Base-by-base conservation (phyloP, 371 early-diverging fungal species). In the Apophysomyces trapeziformis region DNA sequence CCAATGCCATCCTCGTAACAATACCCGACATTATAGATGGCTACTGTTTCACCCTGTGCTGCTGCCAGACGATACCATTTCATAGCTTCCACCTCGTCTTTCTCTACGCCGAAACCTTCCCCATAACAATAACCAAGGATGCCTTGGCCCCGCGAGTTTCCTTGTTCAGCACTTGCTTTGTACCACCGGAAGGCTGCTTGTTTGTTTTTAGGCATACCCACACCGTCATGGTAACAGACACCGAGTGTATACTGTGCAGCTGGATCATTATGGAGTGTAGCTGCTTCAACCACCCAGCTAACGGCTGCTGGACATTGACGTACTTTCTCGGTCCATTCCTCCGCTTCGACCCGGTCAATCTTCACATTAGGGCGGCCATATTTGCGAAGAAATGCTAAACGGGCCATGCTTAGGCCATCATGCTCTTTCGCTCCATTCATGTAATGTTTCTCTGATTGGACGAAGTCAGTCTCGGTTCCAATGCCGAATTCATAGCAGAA, bases 1-100 rank as follows among this genome's bases (percentile, higher is more conserved):
- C 93, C 94, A 57, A 90, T 82, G 8, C 95, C 95, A 54, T 92
- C 89, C 70, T 94, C 92, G 68, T 91, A 94, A 68, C 92, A 92
- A 67, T 92, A 89, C 6, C 91, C 95, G 47, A 94, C 84, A 57
- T 93, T 93, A 78, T 91, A 92, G 74, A 92, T 90, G 26, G 92
- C 89, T 7, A 92, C 92, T 0, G 88, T 84, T 57, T 89, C 86
- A 18, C 84, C 86, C 58, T 86, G 86, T 16, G 72, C 79, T 4
- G 94, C 91, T 1, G 91, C 86, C 2, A 79, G 73, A 11, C 78
- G 69, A 66, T 91, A 94, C 90, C 91, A 93, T 50, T 79, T 78
- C 68, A 93, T 82, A 7, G 94, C 93, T 60, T 84, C 77, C 18
- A 73, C 76, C 43, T 89, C 86, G 69, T 92, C 82, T 64, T 87